Percentiles rank a stretch among this genome's conserved stretches.
phyloP scores from a whole-genome alignment of 768 basidiomycete genomes.

The Pleurotus eryngii region DNA sequence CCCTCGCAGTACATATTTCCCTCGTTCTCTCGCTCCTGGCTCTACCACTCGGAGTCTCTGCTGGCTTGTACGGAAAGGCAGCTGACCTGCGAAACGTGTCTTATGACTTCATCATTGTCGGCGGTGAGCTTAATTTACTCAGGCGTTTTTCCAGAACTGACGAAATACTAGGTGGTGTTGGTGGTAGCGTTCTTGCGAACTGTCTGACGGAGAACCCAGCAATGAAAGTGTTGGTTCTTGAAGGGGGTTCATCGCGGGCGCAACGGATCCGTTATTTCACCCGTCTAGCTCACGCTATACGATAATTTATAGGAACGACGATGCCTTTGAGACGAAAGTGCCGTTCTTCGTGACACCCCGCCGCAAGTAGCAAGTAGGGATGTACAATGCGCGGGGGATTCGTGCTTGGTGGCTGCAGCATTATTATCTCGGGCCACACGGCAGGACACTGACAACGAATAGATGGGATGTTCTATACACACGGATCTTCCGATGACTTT shows the following conservation, averaged over 20 bases:
- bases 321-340: background rate
- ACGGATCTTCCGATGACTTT: constrained; percentile 24
- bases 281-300: no score
- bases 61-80: background rate
- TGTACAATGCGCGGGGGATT: constrained; percentile 14
- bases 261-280: background rate
- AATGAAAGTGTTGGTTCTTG: constrained; percentile 1
- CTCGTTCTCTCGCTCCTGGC: background rate
- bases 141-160: background rate
- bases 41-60: background rate
- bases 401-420: constrained; percentile 16
- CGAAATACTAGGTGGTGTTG: constrained; percentile 3
- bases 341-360: constrained; percentile 9
- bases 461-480: constrained; percentile 25
- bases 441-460: background rate
- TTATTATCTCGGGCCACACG: background rate
- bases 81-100: background rate
- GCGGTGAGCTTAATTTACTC: background rate
- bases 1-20: background rate
- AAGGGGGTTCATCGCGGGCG: background rate
- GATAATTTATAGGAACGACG: background rate
- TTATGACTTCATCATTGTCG: constrained; percentile 11
- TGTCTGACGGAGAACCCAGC: constrained; percentile 6
- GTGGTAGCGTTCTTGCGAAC: constrained; percentile 6
- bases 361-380: constrained; percentile 14